Base-by-base conservation (phyloP, 2,329 filamentous ascomycete species). In the Curvularia eragrostidis region DNA sequence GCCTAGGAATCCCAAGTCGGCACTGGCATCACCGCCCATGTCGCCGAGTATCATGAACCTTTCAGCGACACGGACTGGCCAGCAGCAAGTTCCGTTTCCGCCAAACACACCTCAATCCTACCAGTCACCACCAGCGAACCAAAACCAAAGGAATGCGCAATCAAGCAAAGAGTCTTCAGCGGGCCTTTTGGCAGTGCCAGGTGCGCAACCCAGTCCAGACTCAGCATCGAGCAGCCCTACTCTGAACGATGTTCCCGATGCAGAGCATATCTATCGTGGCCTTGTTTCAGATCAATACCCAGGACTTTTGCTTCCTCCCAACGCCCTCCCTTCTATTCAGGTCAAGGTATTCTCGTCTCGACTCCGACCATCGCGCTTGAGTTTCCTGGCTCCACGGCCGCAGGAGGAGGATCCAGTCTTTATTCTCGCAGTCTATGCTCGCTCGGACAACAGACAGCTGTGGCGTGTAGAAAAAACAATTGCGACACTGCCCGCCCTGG, bases 381-480 rank as follows among this genome's bases (percentile, higher is more conserved):
- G 93, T 73, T 85, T 95, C 66, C 81, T 97, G 69, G 91, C 88
- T 1, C 81, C 93, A 10, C 94, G 87, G 49, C 89, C 91, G 60
- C 82, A 90, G 19, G 93, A 97, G 56, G 94, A 97, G 72, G 93
- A 97, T 67, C 92, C 93, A 0, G 94, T 98, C 0, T 97, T 98
- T 70, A 97, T 93, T 0, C 81, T 99, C 52, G 93, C 93, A 18
- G 81, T 99, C 34, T 89, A 92, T 68, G 90, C 90, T 9, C 88
- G 93, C 53, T 89, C 88, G 0, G 87, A 92, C 61, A 81, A 85
- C 3, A 85, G 84, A 54, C 94, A 98, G 74, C 82, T 99, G 10
- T 98, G 95, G 94, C 88, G 94, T 28, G 87, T 97, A 6, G 95
- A 99, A 78, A 99, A 99, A 77, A 92, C 96, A 60, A 90, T 91